A percentile compares a stretch with the other conserved stretches of the same genome.
Conservation (phyloP, 1,284 basidiomycete species). For the Puccinia coronata region DNA sequence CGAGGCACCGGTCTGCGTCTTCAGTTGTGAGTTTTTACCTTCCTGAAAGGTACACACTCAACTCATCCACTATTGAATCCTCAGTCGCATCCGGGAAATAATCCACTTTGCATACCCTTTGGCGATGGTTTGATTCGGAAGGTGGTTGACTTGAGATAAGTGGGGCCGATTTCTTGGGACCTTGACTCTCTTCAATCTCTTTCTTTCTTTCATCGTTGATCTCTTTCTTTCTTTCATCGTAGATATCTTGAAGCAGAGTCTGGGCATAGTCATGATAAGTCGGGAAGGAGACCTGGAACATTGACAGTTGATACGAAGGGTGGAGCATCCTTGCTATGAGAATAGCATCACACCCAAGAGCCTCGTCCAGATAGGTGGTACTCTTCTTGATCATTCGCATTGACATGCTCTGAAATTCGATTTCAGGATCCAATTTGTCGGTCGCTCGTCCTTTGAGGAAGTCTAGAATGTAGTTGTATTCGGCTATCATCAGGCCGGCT, state of each 20-base stretch:
- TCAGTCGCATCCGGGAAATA: no score
- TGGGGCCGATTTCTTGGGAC: neutral
- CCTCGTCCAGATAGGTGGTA: neutral
- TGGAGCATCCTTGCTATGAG: neutral
- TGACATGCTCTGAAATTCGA: neutral
- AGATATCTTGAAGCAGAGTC: neutral
- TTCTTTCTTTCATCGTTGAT: no score
- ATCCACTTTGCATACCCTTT: no score
- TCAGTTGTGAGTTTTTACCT: no score
- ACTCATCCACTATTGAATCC: no score
- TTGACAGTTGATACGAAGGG: neutral
- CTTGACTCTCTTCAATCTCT: no score
- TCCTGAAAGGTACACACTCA: no score
- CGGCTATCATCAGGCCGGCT: slow-evolving; percentile 2
- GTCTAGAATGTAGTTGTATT: neutral
- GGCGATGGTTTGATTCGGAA: neutral
- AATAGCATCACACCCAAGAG: neutral
- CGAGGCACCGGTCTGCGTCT: no score
- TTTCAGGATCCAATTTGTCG: neutral
- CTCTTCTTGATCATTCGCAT: neutral
- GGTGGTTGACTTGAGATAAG: neutral
- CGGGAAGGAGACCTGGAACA: neutral
- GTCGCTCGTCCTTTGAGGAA: no score
- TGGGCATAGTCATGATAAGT: neutral
- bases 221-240: neutral